phyloP scores from a whole-genome alignment of 352 stramenopile genomes.

The Pythium rhizo-oryzae region DNA sequence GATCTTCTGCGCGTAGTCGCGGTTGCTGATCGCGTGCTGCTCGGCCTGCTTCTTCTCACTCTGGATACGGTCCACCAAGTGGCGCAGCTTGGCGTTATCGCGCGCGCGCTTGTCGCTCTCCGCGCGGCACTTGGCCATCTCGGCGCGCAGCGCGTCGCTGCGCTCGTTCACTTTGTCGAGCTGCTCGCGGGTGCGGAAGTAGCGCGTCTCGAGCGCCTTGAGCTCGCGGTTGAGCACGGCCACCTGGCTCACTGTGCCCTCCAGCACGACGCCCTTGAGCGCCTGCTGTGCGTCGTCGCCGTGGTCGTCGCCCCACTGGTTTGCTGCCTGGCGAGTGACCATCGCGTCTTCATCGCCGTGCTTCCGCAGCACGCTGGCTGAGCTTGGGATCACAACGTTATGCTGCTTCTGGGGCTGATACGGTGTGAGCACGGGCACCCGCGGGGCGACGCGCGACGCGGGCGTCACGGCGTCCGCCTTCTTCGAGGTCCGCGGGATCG shows the following conservation, averaged over 20 bases:
- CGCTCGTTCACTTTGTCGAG: conserved; percentile 70
- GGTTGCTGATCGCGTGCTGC: conserved; percentile 78
- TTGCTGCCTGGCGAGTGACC: conserved; percentile 2
- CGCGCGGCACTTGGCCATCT: conserved; percentile 46
- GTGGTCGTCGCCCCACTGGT: conserved; percentile 31
- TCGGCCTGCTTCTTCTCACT: conserved; percentile 77
- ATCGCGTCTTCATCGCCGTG: conserved; percentile 4
- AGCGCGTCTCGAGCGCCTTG: conserved; percentile 73
- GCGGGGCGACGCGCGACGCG: background rate
- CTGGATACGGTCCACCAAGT: conserved; percentile 74
- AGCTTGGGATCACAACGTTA: conserved; percentile 5
- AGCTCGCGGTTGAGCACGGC: conserved; percentile 69
- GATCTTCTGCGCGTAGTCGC: conserved; percentile 87
- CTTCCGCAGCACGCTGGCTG: conserved; percentile 1
- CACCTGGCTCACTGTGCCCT: conserved; percentile 45
- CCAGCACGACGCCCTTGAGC: conserved; percentile 8
- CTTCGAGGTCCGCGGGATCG: conserved; percentile 16
- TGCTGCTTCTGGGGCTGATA: background rate
- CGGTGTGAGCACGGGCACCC: background rate
- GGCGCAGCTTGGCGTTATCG: conserved; percentile 65
- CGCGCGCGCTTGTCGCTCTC: conserved; percentile 52
- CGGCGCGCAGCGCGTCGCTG: conserved; percentile 58
- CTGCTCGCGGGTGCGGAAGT: conserved; percentile 73
- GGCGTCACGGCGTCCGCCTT: conserved; percentile 12
- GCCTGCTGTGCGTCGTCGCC: background rate